A percentile compares a stretch with the other conserved stretches of the same genome.
Conservation (phyloP, 495 filamentous ascomycete genomes). For the Geoglossum glabrum region DNA sequence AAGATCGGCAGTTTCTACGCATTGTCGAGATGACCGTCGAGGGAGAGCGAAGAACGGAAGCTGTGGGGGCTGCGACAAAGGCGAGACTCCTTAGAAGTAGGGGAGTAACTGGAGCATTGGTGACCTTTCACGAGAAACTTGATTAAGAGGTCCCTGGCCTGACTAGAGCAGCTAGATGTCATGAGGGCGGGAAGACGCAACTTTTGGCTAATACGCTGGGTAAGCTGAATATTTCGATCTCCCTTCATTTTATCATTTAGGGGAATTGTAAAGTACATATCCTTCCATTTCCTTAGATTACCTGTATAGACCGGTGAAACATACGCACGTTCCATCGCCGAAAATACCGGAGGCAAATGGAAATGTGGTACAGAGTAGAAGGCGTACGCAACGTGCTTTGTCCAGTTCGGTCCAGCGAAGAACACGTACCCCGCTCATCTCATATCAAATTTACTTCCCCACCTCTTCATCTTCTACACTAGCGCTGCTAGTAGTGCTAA, state of each 20-base stretch:
- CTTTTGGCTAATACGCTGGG: neutral
- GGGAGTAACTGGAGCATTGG: neutral
- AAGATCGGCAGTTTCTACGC: neutral
- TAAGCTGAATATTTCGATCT: neutral
- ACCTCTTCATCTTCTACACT: constrained; percentile 24
- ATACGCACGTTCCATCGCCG: neutral
- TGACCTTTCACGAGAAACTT: neutral
- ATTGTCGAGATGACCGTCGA: neutral
- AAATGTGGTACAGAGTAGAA: neutral
- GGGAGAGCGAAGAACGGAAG: neutral
- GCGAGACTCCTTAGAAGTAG: neutral
- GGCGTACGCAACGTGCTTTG: neutral
- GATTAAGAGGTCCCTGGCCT: neutral
- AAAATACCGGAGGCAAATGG: neutral
- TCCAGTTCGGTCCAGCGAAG: neutral
- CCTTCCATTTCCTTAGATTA: too few species aligned
- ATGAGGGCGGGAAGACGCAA: neutral
- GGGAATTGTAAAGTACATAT: neutral
- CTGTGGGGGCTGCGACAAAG: neutral
- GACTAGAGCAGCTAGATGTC: neutral
- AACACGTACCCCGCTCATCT: neutral
- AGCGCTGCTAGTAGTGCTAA: constrained; percentile 11
- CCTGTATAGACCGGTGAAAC: too few species aligned
- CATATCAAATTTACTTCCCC: constrained; percentile 16
- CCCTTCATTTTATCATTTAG: neutral